phyloP scores from a whole-genome alignment of 1,284 basidiomycete species.

The Anthracocystis panici-leucophaei region DNA sequence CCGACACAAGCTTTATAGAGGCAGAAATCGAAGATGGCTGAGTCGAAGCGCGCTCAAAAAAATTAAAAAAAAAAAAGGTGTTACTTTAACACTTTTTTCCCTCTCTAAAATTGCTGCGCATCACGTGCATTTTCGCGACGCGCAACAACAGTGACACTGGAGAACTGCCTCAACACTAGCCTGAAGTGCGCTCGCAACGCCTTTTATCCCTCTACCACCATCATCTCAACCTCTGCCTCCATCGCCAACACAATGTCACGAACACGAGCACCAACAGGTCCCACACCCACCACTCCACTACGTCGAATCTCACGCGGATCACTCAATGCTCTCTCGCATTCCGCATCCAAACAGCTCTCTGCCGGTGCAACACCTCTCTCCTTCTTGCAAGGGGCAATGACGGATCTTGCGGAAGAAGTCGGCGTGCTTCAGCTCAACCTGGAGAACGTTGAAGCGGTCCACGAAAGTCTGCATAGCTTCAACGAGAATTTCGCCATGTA shows the following conservation, averaged over 20 bases:
- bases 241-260: conserved; percentile 25
- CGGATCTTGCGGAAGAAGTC: conserved; percentile 87
- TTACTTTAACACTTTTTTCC: conserved; percentile 20
- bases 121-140: conserved; percentile 47
- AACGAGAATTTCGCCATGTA: conserved; percentile 94
- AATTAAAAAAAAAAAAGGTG: too few species aligned
- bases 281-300: conserved; percentile 77
- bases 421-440: conserved; percentile 82
- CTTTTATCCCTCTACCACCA: conserved; percentile 8
- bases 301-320: conserved; percentile 91
- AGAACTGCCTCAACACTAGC: background rate
- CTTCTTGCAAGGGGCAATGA: conserved; percentile 84
- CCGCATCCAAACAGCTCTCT: conserved; percentile 70
- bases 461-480: conserved; percentile 83
- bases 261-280: conserved; percentile 18
- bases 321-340: conserved; percentile 80
- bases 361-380: conserved; percentile 77
- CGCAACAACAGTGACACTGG: conserved; percentile 37
- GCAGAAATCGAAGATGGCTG: background rate
- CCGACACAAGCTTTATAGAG: background rate
- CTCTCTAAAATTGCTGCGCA: conserved; percentile 1
- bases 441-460: conserved; percentile 78
- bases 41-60: conserved; percentile 7
- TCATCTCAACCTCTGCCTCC: conserved; percentile 12
- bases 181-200: background rate